Evolutionary conservation across 2,329 filamentous ascomycete species (phyloP).

Genomic region (Aspergillus ibericus): DNA sequence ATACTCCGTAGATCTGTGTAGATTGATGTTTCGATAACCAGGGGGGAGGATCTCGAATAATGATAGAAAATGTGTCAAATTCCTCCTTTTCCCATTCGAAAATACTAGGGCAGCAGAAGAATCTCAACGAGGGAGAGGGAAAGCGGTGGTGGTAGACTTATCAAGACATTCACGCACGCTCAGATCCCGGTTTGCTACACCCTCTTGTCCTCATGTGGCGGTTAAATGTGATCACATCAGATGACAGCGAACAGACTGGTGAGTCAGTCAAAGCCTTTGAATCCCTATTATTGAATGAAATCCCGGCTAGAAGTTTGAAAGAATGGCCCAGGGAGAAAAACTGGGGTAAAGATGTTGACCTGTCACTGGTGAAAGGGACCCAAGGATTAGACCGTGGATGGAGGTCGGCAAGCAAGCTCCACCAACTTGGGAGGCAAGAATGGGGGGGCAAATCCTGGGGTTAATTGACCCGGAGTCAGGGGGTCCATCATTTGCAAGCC

Average conservation of each 20-base stretch:
- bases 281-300: background rate
- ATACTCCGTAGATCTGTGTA: background rate
- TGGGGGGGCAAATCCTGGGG: background rate
- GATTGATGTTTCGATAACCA: background rate
- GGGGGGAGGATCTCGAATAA: background rate
- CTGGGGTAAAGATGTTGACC: background rate
- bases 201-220: constrained; percentile 7
- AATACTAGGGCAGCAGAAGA: background rate
- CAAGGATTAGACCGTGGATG: background rate
- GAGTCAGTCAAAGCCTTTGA: background rate
- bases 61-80: background rate
- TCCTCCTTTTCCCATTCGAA: background rate
- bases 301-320: background rate
- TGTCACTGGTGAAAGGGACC: background rate
- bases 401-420: background rate
- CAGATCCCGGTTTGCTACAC: background rate
- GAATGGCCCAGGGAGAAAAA: background rate
- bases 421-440: background rate
- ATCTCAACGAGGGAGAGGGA: background rate
- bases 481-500: background rate
- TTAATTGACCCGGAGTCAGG: background rate
- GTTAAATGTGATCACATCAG: constrained; percentile 24
- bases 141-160: background rate
- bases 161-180: background rate
- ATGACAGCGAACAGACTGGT: constrained; percentile 15